Evolutionary conservation across 2,329 filamentous ascomycete species (phyloP).

Genomic region (Teratosphaeria epicoccoides): DNA sequence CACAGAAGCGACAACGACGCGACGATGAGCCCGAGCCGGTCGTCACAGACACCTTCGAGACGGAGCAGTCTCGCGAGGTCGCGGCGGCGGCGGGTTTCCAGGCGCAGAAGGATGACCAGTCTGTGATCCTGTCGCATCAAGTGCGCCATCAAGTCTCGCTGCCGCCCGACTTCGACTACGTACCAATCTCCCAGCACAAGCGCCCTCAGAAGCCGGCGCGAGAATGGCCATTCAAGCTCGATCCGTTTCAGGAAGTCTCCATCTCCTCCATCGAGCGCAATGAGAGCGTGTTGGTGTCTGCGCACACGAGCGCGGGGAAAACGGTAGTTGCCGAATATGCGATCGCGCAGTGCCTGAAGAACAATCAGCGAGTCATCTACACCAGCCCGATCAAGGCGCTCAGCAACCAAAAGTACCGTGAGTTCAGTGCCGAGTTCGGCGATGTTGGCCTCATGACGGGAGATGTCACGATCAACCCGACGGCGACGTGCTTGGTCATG

Average conservation of each 20-base stretch:
- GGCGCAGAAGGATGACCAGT: constrained; percentile 51
- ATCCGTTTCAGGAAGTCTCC: constrained; percentile 93
- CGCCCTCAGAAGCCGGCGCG: constrained; percentile 77
- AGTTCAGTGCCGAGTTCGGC: constrained; percentile 90
- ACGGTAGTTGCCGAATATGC: constrained; percentile 98
- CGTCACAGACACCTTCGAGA: constrained; percentile 88
- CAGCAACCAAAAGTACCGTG: constrained; percentile 97
- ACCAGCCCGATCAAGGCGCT: constrained; percentile 98
- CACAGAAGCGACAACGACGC: constrained; percentile 54
- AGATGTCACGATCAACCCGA: constrained; percentile 98
- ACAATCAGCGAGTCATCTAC: constrained; percentile 97
- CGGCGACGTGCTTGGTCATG: constrained; percentile 96
- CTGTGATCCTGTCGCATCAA: constrained; percentile 85
- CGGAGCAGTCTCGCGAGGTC: constrained; percentile 84
- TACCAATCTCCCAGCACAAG: constrained; percentile 91
- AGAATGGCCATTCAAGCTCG: constrained; percentile 78
- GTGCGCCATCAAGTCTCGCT: constrained; percentile 96
- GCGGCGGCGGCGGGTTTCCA: constrained; percentile 63
- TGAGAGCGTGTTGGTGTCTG: constrained; percentile 92
- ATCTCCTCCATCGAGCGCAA: constrained; percentile 91
- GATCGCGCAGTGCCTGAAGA: constrained; percentile 91
- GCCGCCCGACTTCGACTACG: constrained; percentile 63
- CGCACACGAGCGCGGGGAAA: constrained; percentile 95
- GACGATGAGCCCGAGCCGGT: constrained; percentile 64
- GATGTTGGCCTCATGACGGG: constrained; percentile 98